Percentiles rank a stretch among this genome's conserved stretches.
Conservation (phyloP, 768 basidiomycete genomes). For the Cystobasidium onofrii region DNA sequence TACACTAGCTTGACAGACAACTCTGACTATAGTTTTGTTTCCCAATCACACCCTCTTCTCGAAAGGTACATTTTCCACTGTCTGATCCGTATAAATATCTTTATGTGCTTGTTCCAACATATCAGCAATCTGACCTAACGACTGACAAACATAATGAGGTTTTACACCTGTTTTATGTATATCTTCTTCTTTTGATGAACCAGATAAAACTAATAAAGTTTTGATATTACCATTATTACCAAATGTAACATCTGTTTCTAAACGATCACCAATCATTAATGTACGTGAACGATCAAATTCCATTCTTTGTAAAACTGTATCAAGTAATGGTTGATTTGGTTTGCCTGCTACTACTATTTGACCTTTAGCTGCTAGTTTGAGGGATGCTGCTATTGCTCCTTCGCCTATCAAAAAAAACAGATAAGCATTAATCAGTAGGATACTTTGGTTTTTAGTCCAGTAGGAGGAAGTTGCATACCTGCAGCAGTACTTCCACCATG, state of each 20-base stretch:
- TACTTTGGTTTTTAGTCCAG: too few species aligned
- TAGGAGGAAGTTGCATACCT: not conserved
- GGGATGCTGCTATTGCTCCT: slow-evolving; percentile 24
- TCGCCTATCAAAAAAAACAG: slow-evolving; percentile 9
- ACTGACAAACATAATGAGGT: slow-evolving; percentile 70
- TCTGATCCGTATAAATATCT: not conserved
- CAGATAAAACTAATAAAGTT: slow-evolving; percentile 76
- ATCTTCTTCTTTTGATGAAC: slow-evolving; percentile 66
- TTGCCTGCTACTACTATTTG: slow-evolving; percentile 26
- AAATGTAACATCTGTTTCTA: slow-evolving; percentile 88
- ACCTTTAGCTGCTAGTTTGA: slow-evolving; percentile 23
- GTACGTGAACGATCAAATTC: slow-evolving; percentile 74
- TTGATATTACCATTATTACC: slow-evolving; percentile 73
- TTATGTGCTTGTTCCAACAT: slow-evolving; percentile 24
- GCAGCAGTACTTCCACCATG: slow-evolving; percentile 27
- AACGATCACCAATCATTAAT: slow-evolving; percentile 87
- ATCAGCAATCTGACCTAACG: slow-evolving; percentile 65
- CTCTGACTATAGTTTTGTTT: not conserved
- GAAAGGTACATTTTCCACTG: not conserved
- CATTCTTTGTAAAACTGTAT: slow-evolving; percentile 52
- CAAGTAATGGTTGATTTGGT: slow-evolving; percentile 24
- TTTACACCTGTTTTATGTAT: slow-evolving; percentile 61
- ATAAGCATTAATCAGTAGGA: not conserved
- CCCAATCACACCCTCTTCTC: not conserved
- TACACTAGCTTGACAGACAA: not conserved